Evolutionary conservation across 208 protist species (phyloP).

Genomic region (Trypanosoma brucei): DNA sequence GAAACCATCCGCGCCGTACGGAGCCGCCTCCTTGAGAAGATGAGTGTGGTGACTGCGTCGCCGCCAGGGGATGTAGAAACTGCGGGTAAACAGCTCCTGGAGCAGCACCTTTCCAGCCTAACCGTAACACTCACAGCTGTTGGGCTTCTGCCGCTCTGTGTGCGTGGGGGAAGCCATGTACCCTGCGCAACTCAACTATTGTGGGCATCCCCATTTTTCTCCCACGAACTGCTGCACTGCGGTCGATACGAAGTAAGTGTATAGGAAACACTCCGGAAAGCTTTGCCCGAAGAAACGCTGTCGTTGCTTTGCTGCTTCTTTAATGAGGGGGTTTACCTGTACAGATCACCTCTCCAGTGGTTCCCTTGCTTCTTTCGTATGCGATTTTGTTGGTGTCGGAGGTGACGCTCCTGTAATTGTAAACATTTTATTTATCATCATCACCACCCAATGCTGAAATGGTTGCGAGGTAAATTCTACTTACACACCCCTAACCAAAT

Average conservation of each 20-base stretch:
- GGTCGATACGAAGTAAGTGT: slow-evolving; percentile 5
- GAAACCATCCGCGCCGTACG: slow-evolving; percentile 40
- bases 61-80: neutral
- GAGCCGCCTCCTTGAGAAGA: slow-evolving; percentile 59
- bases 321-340: no score
- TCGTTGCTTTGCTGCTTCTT: no score
- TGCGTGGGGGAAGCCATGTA: neutral
- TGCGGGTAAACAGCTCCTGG: slow-evolving; percentile 15
- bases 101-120: slow-evolving; percentile 25
- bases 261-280: slow-evolving; percentile 3
- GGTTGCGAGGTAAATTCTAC: no score
- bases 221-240: slow-evolving; percentile 24
- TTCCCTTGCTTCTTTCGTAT: no score
- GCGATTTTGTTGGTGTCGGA: no score
- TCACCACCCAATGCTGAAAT: no score
- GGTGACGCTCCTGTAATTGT: no score
- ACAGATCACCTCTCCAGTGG: no score
- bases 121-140: slow-evolving; percentile 4
- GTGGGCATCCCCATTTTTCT: slow-evolving; percentile 54
- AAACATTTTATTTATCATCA: no score
- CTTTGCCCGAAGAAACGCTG: no score
- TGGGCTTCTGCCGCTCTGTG: slow-evolving; percentile 8
- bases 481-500: no score
- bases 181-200: slow-evolving; percentile 35
- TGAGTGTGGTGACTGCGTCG: slow-evolving; percentile 20